Base-by-base conservation (phyloP, 2,329 filamentous ascomycete species). In the Periconia sp. region DNA sequence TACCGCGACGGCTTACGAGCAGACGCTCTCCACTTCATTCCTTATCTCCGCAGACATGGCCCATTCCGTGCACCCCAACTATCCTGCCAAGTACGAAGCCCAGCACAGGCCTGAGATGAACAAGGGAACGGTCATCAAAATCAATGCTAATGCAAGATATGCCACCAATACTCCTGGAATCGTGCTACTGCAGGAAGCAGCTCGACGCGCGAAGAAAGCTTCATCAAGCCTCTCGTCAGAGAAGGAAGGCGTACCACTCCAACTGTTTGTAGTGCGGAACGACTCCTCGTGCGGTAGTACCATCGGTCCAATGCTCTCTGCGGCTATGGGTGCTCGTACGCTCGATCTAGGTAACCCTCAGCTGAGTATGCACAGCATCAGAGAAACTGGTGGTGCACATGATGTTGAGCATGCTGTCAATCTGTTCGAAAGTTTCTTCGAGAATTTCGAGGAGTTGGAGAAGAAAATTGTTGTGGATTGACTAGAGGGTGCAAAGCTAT, bases 41-140 rank as follows among this genome's bases (percentile, higher is more conserved):
- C 84, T 99, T 46, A 80, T 99, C 51, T 96, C 90, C 5, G 94
- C 94, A 38, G 94, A 99, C 69, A 97, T 99, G 94, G 92, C 94
- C 1, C 94, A 99, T 75, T 88, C 88, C 4, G 86, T 99, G 11
- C 90, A 99, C 71, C 94, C 94, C 43, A 99, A 99, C 76, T 99
- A 96, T 69, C 80, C 85, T 4, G 84, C 76, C 57, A 97, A 97
- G 73, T 96, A 97, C 73, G 94, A 99, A 75, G 73, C 84, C 24
- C 88, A 89, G 59, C 94, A 99, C 74, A 84, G 89, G 54, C 94
- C 94, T 4, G 86, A 92, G 72, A 95, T 99, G 82, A 99, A 99
- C 80, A 89, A 90, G 70, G 94, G 94, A 37, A 89, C 89, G 4
- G 92, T 97, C 32, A 91, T 99, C 78, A 99, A 99, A 76, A 82